phyloP scores from a whole-genome alignment of 176 grass and related monocot genomes.

The Aegilops tauschii region DNA sequence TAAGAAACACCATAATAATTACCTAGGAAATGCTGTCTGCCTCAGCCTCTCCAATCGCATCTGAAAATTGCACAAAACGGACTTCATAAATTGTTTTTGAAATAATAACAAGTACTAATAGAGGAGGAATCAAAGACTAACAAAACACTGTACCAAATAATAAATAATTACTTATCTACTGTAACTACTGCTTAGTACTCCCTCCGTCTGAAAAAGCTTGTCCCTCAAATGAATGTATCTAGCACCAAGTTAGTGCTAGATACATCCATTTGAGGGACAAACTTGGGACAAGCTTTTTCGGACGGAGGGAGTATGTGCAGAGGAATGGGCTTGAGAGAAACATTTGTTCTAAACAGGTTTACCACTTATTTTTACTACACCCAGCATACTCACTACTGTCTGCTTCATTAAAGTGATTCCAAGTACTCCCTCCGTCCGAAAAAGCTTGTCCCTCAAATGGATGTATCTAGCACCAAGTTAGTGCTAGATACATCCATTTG shows the following conservation, averaged over 20 bases:
- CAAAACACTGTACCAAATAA: neutral
- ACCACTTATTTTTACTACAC: conserved; percentile 16
- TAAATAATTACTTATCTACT: neutral
- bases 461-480: no score
- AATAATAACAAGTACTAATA: neutral
- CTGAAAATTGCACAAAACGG: conserved; percentile 41
- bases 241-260: no score
- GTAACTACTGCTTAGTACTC: neutral
- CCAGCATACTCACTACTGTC: neutral
- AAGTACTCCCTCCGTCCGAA: neutral
- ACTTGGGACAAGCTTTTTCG: no score
- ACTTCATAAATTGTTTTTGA: neutral
- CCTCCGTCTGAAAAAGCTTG: no score
- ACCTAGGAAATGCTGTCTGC: conserved; percentile 34
- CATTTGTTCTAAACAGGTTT: neutral
- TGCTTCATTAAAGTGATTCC: neutral
- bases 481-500: no score
- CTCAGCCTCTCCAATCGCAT: conserved; percentile 26
- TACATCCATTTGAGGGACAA: no score
- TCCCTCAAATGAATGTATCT: no score
- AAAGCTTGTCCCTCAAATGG: no score
- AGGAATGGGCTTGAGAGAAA: neutral
- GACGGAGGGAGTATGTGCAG: neutral
- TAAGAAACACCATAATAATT: neutral
- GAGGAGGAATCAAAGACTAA: neutral